Evolutionary conservation across 768 basidiomycete genomes (phyloP), one percentile per base, ranked within the genome.

Genomic region (Lactarius sp.): DNA sequence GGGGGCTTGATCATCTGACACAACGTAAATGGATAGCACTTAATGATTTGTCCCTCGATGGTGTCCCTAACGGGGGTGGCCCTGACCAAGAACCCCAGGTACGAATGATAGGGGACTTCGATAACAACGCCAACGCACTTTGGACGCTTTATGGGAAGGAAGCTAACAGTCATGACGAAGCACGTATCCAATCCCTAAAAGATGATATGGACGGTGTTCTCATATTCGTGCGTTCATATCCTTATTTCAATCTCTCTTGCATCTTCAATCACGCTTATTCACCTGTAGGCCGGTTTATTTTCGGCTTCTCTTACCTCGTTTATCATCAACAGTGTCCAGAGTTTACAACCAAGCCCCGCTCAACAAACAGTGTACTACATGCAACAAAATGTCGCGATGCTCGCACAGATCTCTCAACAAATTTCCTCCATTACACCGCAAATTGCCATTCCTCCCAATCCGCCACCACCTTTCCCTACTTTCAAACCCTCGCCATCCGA

Each of bases 131-230:
- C 3, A 72, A 73, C 31, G 72, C 71, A 20, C 70, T 79, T n/a
- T 78, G 77, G 77, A 73, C 74, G 1, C 68, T 75, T 7, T 78
- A 77, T 64, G 65, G 75, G 39, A 70, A 72, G 18, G 71, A 73
- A 54, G 75, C 76, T 5, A 74, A 75, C 59, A 75, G 72, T 59
- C 67, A 74, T 33, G 74, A 77, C 57, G 68, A 64, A 51, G 63
- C 68, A 22, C 68, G 75, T 42, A 73, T 72, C 1, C 68, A 74
- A 61, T 71, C 73, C 49, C 76, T 76, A 77, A 78, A 76, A 58
- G 73, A 72, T 8, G 75, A 76, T 41, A 77, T 79, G 78, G 77
- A 79, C 59, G 71, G 73, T 22, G 75, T 77, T 44, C 70, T 77
- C 1, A 77, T 77, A 52, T 78, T 78, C 59, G 77, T 78, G 64